These are phyloP conservation scores for Aureobasidium lini DNA, from an alignment of 2,329 filamentous ascomycete genomes.

Conservation along the genomic window DNA sequence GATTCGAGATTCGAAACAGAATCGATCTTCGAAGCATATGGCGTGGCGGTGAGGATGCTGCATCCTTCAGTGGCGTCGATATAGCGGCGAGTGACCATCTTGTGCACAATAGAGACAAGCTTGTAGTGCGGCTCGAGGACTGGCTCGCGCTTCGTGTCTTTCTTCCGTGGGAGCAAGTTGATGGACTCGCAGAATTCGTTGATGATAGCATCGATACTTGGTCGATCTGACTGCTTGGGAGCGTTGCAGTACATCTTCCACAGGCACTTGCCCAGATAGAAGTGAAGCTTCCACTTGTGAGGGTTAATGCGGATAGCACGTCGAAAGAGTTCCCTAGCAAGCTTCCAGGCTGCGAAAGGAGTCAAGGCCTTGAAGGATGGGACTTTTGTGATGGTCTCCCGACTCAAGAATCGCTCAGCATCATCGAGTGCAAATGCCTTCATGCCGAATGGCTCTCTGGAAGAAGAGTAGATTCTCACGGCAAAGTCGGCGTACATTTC, in stretches of 20 bases:
- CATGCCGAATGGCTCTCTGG: conserved; percentile 61
- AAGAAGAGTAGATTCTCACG: conserved; percentile 60
- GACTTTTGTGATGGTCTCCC: conserved; percentile 50
- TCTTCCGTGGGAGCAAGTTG: conserved; percentile 45
- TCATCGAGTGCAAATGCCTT: conserved; percentile 56
- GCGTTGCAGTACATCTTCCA: conserved; percentile 56
- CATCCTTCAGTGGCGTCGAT: conserved; percentile 39
- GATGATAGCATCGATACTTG: conserved; percentile 16
- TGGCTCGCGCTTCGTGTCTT: conserved; percentile 60
- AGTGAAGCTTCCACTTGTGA: conserved; percentile 57
- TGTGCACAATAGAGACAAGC: conserved; percentile 72
- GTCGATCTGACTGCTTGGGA: neutral
- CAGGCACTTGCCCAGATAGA: conserved; percentile 62
- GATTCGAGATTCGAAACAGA: conserved; percentile 42
- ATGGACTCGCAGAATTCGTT: conserved; percentile 41
- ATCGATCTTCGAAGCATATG: conserved; percentile 47
- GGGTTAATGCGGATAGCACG: conserved; percentile 52
- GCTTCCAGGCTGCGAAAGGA: conserved; percentile 56
- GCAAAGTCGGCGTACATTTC: conserved; percentile 64
- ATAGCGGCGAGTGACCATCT: conserved; percentile 55
- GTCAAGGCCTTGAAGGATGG: conserved; percentile 51
- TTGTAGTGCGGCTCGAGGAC: conserved; percentile 91
- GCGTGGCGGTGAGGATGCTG: conserved; percentile 39
- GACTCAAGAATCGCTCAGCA: conserved; percentile 55
- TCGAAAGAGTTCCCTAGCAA: conserved; percentile 54